A percentile compares a stretch with the other conserved stretches of the same genome.
Conservation (phyloP, 257 asterid species). For the Solanum sparsipilum region DNA sequence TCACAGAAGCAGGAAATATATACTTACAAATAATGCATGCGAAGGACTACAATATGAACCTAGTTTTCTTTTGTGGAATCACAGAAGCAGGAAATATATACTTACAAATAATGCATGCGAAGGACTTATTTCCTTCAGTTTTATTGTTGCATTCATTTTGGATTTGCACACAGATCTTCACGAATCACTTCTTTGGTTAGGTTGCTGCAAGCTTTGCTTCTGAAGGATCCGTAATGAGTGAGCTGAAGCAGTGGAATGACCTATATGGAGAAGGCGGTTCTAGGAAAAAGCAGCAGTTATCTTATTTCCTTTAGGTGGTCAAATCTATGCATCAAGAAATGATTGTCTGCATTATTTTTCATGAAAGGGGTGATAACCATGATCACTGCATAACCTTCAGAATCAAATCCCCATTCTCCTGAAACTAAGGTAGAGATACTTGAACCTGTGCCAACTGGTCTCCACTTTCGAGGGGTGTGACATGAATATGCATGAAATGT, state of each 20-base stretch:
- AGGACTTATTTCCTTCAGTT: background rate
- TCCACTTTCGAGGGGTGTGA: background rate
- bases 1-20: background rate
- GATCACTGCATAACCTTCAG: background rate
- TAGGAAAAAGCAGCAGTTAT: conserved; percentile 72
- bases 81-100: background rate
- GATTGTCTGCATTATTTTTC: background rate
- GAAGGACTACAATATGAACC: background rate
- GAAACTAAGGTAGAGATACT: background rate
- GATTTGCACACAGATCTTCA: background rate
- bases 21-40: background rate
- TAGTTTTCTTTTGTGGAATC: background rate
- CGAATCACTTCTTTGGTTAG: conserved; percentile 15
- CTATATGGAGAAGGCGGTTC: conserved; percentile 95
- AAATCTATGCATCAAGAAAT: background rate
- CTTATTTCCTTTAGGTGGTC: conserved; percentile 62
- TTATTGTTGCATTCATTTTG: background rate
- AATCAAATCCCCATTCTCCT: background rate
- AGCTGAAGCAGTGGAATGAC: conserved; percentile 93
- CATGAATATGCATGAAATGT: conserved; percentile 6
- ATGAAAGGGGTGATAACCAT: background rate
- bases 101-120: background rate
- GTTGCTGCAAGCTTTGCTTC: conserved; percentile 93
- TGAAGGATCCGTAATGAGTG: conserved; percentile 82
- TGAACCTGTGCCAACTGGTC: background rate